A percentile compares a stretch with the other conserved stretches of the same genome.
These are phyloP conservation scores for Hypsizygus ulmarius DNA, from an alignment of 1,284 basidiomycete species.

Conservation along the genomic window DNA sequence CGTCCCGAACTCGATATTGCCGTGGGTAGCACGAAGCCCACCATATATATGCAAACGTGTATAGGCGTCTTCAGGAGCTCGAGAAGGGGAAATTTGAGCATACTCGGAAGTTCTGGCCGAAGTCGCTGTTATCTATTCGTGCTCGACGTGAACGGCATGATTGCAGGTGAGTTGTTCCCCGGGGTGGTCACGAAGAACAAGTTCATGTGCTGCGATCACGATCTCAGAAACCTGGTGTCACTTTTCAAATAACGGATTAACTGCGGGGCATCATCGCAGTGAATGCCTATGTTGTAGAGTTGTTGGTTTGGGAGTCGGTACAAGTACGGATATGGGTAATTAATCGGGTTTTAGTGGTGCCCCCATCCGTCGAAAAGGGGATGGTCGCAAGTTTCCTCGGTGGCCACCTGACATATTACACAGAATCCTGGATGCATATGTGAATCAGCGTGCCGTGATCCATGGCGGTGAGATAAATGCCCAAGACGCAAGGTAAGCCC, in stretches of 20 bases:
- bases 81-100: conserved; percentile 1
- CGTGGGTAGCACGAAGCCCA: conserved; percentile 15
- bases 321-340: neutral
- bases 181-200: conserved; percentile 9
- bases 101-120: neutral
- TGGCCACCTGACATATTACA: neutral
- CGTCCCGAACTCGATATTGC: conserved; percentile 14
- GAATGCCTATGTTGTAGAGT: neutral
- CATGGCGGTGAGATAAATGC: neutral
- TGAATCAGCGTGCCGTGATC: neutral
- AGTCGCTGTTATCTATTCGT: neutral
- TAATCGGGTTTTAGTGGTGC: conserved; percentile 1
- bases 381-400: conserved; percentile 5
- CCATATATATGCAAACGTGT: neutral
- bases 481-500: neutral
- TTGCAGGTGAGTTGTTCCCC: conserved; percentile 5
- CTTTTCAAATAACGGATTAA: conserved; percentile 1
- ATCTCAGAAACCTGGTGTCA: conserved; percentile 5
- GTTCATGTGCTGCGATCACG: conserved; percentile 12
- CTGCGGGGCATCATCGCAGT: conserved; percentile 3
- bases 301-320: conserved; percentile 8
- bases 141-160: conserved; percentile 8
- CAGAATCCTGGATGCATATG: neutral
- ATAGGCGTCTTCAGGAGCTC: neutral
- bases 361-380: neutral